These are phyloP conservation scores for Fomitopsis pulvina DNA, from an alignment of 768 basidiomycete species.

Conservation along the genomic window DNA sequence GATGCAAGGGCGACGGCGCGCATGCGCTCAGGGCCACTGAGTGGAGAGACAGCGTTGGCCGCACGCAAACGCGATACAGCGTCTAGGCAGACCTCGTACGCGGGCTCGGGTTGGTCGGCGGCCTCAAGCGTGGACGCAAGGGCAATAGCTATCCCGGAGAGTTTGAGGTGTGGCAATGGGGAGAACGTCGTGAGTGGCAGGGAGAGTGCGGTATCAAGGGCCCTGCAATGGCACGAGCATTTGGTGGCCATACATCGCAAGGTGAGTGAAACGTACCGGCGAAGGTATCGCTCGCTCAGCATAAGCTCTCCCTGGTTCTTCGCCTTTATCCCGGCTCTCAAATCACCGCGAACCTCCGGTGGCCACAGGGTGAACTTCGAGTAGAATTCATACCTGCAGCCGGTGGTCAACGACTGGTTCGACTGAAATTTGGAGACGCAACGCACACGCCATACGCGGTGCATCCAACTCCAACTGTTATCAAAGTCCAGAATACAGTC, in stretches of 20 bases:
- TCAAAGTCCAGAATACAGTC: slow-evolving; percentile 31
- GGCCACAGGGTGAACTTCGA: slow-evolving; percentile 62
- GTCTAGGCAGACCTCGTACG: slow-evolving; percentile 22
- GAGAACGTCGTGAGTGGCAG: slow-evolving; percentile 33
- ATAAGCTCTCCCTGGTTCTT: slow-evolving; percentile 49
- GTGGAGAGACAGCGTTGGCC: slow-evolving; percentile 3
- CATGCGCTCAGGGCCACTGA: slow-evolving; percentile 25
- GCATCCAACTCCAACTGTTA: slow-evolving; percentile 31
- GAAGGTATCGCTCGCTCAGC: slow-evolving; percentile 45
- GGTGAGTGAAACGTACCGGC: slow-evolving; percentile 34
- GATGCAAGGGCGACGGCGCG: slow-evolving; percentile 39
- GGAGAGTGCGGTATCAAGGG: slow-evolving; percentile 45
- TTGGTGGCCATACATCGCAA: not conserved
- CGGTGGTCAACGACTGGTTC: not conserved
- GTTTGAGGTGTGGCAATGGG: slow-evolving; percentile 52
- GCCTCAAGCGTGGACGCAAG: slow-evolving; percentile 52
- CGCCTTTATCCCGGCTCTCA: slow-evolving; percentile 59
- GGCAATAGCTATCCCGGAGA: slow-evolving; percentile 58
- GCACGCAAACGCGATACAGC: slow-evolving; percentile 14
- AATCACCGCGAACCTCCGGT: slow-evolving; percentile 49
- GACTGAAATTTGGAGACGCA: not conserved
- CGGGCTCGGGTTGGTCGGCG: slow-evolving; percentile 24
- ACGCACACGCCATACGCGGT: slow-evolving; percentile 41
- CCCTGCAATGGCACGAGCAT: slow-evolving; percentile 28
- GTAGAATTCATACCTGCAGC: slow-evolving; percentile 48